phyloP scores from a whole-genome alignment of 192 early-diverging fungal species.

The Chytriomyces sp. region DNA sequence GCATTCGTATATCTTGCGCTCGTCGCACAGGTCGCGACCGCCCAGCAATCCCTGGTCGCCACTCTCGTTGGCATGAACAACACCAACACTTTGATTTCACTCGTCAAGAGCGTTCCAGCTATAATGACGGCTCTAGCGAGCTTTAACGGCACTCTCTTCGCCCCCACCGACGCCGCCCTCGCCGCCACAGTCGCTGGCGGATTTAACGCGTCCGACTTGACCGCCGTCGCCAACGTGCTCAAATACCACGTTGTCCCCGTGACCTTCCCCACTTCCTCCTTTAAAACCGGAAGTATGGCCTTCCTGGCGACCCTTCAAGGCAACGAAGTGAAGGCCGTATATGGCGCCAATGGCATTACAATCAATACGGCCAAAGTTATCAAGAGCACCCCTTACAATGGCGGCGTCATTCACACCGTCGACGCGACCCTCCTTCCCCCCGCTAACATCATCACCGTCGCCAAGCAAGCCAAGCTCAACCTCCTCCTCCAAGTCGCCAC shows the following conservation, averaged over 20 bases:
- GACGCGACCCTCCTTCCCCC: constrained; percentile 48
- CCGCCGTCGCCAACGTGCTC: constrained; percentile 11
- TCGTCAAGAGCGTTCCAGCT: constrained; percentile 7
- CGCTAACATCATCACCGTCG: constrained; percentile 23
- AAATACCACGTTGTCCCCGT: constrained; percentile 23
- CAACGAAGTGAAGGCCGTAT: constrained; percentile 3
- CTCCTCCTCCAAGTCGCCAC: constrained; percentile 24
- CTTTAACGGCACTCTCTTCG: constrained; percentile 28
- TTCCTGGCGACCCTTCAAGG: constrained; percentile 25
- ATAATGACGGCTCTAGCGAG: constrained; percentile 9
- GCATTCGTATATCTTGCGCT: too few species aligned
- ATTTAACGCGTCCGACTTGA: constrained; percentile 5
- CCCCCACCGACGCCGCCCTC: constrained; percentile 29
- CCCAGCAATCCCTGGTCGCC: background rate
- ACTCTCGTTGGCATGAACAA: constrained; percentile 11
- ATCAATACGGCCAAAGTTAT: constrained; percentile 34
- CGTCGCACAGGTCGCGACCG: too few species aligned
- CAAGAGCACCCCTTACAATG: constrained; percentile 41
- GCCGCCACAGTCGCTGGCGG: constrained; percentile 13
- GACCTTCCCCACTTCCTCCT: background rate
- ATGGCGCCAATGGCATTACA: background rate
- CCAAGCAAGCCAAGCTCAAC: constrained; percentile 29
- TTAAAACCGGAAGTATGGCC: background rate
- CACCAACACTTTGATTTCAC: constrained; percentile 3
- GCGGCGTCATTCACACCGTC: too few species aligned